Evolutionary conservation across 208 protist species (phyloP), one percentile per base, ranked within the genome.

Genomic region (Crithidia sp.): DNA sequence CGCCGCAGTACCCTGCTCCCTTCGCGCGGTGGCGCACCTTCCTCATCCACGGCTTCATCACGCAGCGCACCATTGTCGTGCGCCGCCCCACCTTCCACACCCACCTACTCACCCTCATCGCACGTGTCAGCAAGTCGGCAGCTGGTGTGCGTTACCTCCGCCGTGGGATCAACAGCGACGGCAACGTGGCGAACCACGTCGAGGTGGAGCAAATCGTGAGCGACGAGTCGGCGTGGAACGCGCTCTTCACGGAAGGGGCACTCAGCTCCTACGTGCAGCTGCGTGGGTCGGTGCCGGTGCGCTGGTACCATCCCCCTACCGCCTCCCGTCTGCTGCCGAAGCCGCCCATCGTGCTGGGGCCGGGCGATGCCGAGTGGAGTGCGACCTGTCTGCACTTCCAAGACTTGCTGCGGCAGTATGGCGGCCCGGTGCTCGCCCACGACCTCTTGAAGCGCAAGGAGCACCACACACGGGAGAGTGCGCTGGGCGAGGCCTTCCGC

Each of bases 81-180:
- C 67, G 63, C 58, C 39, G 44, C 12, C 74, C 70, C 10, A 5
- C 59, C 28, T 67, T 79, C 39, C 81, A 67, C 19, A 71, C 63
- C 7, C 53, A 67, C 69, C 65, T 81, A 5, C 58, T 99, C 37
- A 95, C 93, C 0, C 77, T 99, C 2, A 98, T 99, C 56, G 97
- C 92, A 16, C 85, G 98, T 28, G 79, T 94, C 41, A 96, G 89
- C 58, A 90, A 97, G 56, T 81, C 95, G 54, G 98, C 90, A 70
- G 97, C 97, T 7, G 98, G 98, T 13, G 87, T 95, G 43, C 91
- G 98, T 37, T 99, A 98, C 75, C 78, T 98, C 13, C 98, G 98
- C 57, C 93, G 98, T 67, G 98, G 98, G 2, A 82, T 98, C n/a
- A 93, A 79, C 76, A 85, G 90, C 59, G 76, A 89, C 56, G 86